A percentile compares a stretch with the other conserved stretches of the same genome.
Conservation (phyloP, 306 rosid species). For the Citrullus amarus region DNA sequence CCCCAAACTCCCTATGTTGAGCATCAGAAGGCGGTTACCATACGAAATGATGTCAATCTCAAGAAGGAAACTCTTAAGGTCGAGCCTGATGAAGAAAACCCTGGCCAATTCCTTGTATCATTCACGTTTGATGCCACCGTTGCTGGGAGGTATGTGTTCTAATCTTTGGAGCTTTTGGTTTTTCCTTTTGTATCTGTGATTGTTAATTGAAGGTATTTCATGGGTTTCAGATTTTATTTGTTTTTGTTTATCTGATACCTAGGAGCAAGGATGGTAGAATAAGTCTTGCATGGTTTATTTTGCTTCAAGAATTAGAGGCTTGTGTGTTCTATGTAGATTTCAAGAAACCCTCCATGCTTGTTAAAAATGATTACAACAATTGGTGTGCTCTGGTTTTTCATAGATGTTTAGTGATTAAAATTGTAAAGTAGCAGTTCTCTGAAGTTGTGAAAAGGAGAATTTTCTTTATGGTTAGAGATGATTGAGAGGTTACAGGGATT, state of each 20-base stretch:
- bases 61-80: conserved; percentile 79
- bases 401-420: background rate
- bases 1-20: conserved; percentile 58
- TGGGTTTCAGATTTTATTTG: background rate
- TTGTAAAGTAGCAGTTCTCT: background rate
- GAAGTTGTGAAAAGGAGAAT: background rate
- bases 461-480: background rate
- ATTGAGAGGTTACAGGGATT: background rate
- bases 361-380: background rate
- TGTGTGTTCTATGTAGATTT: background rate
- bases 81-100: conserved; percentile 59
- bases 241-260: background rate
- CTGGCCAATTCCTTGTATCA: conserved; percentile 54
- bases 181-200: background rate
- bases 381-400: background rate
- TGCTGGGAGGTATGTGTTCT: conserved; percentile 51
- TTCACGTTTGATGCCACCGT: conserved; percentile 82
- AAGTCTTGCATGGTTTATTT: background rate
- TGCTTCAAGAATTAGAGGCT: background rate
- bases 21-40: conserved; percentile 89
- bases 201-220: background rate
- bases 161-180: background rate
- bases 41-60: conserved; percentile 74
- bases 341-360: background rate
- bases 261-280: background rate